These are phyloP conservation scores for Tetrahymena malaccensis DNA, from an alignment of 73 alveolate species.

Conservation along the genomic window DNA sequence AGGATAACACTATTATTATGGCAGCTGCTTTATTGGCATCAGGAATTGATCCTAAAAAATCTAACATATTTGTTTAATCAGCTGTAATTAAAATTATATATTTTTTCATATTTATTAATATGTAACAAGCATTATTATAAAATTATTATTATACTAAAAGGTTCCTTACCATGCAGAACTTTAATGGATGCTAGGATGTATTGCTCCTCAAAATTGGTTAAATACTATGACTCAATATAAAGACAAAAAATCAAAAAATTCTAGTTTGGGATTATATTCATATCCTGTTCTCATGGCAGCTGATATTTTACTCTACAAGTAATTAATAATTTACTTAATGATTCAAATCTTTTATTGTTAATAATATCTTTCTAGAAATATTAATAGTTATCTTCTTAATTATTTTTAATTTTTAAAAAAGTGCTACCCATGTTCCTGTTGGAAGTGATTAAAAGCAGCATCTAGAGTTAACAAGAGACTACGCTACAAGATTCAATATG, in stretches of 20 bases:
- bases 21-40: conserved; percentile 79
- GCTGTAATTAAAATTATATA: neutral
- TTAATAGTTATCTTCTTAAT: neutral
- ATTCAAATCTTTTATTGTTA: neutral
- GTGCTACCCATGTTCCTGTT: conserved; percentile 79
- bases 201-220: conserved; percentile 83
- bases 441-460: conserved; percentile 85
- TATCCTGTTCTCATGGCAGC: conserved; percentile 91
- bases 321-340: neutral
- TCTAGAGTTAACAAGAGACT: conserved; percentile 70
- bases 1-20: conserved; percentile 47
- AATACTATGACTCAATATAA: conserved; percentile 80
- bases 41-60: conserved; percentile 64
- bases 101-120: neutral
- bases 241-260: conserved; percentile 56
- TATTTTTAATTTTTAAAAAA: neutral
- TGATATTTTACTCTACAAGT: conserved; percentile 66
- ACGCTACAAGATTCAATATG: conserved; percentile 58
- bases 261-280: conserved; percentile 59
- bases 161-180: conserved; percentile 73
- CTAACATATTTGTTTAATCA: conserved; percentile 56
- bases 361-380: neutral
- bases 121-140: neutral
- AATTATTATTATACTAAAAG: conserved; percentile 6
- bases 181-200: conserved; percentile 68